Evolutionary conservation across 2,329 filamentous ascomycete genomes (phyloP).

Genomic region (Alternaria incomplexa): DNA sequence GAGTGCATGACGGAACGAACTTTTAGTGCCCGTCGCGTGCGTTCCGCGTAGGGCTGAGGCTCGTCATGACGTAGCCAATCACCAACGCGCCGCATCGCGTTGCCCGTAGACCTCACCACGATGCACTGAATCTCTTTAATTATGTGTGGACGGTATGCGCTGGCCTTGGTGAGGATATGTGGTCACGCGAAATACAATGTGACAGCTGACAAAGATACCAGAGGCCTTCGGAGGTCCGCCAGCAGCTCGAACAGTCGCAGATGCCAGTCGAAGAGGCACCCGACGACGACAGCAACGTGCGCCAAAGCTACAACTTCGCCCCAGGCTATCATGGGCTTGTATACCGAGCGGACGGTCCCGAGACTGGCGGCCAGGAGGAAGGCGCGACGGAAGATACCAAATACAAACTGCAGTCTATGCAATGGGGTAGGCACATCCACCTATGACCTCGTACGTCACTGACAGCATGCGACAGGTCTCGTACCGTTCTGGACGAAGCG

Average conservation of each 20-base stretch:
- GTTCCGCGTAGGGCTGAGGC: slow-evolving; percentile 36
- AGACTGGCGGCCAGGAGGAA: slow-evolving; percentile 56
- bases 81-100: slow-evolving; percentile 21
- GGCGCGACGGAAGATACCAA: slow-evolving; percentile 50
- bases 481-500: slow-evolving; percentile 93
- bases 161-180: slow-evolving; percentile 62
- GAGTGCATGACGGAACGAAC: slow-evolving; percentile 30
- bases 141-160: slow-evolving; percentile 74
- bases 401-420: slow-evolving; percentile 91
- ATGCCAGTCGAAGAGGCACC: slow-evolving; percentile 77
- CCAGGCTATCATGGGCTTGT: slow-evolving; percentile 86
- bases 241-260: slow-evolving; percentile 73
- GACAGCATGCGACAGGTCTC: slow-evolving; percentile 58
- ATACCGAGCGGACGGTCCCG: slow-evolving; percentile 76
- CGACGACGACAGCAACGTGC: slow-evolving; percentile 67
- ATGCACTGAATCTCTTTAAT: slow-evolving; percentile 26
- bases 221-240: slow-evolving; percentile 78
- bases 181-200: background rate
- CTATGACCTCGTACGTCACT: slow-evolving; percentile 6
- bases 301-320: slow-evolving; percentile 90
- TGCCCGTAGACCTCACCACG: background rate
- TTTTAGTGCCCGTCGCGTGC: slow-evolving; percentile 35
- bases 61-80: slow-evolving; percentile 44
- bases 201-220: slow-evolving; percentile 46
- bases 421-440: slow-evolving; percentile 68